Base-by-base conservation (phyloP, 148 eudicot species). In the Nyssa sinensis region DNA sequence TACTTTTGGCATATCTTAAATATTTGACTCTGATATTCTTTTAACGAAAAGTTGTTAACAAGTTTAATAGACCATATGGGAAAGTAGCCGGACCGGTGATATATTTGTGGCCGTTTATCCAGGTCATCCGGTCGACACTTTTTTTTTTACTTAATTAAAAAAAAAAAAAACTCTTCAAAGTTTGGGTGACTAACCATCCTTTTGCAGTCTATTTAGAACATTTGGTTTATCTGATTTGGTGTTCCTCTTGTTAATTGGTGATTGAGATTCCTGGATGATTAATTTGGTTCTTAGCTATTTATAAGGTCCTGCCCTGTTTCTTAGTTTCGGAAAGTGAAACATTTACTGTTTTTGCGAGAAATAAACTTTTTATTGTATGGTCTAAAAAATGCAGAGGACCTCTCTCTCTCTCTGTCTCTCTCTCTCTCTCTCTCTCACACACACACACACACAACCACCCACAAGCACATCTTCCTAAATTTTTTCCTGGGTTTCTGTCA, bases 401-500 rank as follows among this genome's bases (percentile, higher is more conserved):
- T 49, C 57, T 13, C 21, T 49, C 21, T 49, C 19, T 17, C 25
- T 19, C 21, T n/a, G 19, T n/a, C n/a, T n/a, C n/a, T n/a, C n/a
- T n/a, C n/a, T n/a, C n/a, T n/a, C n/a, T n/a, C n/a, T n/a, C n/a
- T n/a, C n/a, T n/a, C n/a, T n/a, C 59, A 19, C 24, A 55, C 59
- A 55, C n/a, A n/a, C 24, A 19, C 8, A n/a, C 59, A 55, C 59
- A 3, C 59, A n/a, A n/a, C n/a, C n/a, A n/a, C n/a, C n/a, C n/a
- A n/a, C n/a, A n/a, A n/a, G n/a, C n/a, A n/a, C n/a, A n/a, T n/a
- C n/a, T 55, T 55, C 25, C 3, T 17, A 17, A 39, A 41, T 25
- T 16, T 67, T 67, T 21, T 25, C 5, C 34, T 44, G 11, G 31
- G 63, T 67, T 49, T 79, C 31, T 74, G 59, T 23, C 69, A 27